Evolutionary conservation across 2,329 filamentous ascomycete species (phyloP).

Genomic region (Lecanicillium sp.): DNA sequence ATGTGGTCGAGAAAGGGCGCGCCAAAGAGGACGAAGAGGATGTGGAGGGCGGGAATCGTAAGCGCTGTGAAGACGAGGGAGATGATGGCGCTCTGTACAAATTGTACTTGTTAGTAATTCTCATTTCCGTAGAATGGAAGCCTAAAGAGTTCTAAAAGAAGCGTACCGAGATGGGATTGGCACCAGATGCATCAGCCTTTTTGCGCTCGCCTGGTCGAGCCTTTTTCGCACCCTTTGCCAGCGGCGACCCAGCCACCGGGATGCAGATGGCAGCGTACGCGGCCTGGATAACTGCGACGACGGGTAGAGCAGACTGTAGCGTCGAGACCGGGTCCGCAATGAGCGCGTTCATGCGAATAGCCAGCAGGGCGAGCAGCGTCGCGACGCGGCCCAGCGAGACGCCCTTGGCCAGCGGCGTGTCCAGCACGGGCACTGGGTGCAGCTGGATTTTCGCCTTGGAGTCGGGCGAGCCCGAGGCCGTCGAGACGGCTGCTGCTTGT

Average conservation of each 20-base stretch:
- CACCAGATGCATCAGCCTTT: constrained; percentile 35
- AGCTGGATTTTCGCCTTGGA: constrained; percentile 20
- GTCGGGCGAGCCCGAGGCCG: constrained; percentile 19
- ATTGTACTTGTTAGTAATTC: constrained; percentile 13
- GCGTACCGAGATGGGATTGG: constrained; percentile 40
- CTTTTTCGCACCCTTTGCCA: constrained; percentile 36
- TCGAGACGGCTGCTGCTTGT: constrained; percentile 19
- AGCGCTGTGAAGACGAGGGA: constrained; percentile 57
- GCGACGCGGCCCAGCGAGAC: constrained; percentile 62
- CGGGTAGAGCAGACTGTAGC: constrained; percentile 53
- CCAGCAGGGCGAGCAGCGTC: constrained; percentile 57
- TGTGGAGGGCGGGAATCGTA: constrained; percentile 55
- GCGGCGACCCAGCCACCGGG: constrained; percentile 47
- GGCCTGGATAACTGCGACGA: constrained; percentile 57
- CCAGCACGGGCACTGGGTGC: constrained; percentile 29
- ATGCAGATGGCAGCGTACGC: constrained; percentile 56
- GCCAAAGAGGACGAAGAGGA: constrained; percentile 77
- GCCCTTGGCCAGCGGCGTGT: constrained; percentile 31
- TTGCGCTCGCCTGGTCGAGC: constrained; percentile 45
- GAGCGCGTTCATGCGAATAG: constrained; percentile 55
- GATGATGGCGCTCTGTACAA: constrained; percentile 36
- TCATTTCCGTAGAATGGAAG: no score
- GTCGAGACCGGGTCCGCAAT: constrained; percentile 62
- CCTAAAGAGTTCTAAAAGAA: no score
- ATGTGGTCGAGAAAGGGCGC: constrained; percentile 81